phyloP scores from a whole-genome alignment of 148 eudicot species.

The Cornus suecica region DNA sequence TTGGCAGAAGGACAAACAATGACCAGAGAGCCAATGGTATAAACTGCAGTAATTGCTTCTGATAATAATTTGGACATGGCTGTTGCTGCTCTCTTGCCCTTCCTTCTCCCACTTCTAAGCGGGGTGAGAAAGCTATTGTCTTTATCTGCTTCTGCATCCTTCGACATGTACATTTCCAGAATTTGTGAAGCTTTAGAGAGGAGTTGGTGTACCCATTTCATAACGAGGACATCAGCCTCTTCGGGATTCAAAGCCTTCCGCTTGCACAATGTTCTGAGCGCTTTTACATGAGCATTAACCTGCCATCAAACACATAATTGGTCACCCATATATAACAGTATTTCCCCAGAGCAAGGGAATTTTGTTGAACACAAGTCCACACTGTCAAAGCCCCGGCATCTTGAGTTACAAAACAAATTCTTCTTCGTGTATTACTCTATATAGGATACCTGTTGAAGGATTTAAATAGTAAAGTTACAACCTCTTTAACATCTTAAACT shows the following conservation, averaged over 20 bases:
- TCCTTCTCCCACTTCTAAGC: conserved; percentile 31
- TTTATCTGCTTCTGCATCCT: conserved; percentile 42
- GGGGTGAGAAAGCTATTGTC: conserved; percentile 61
- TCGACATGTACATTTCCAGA: conserved; percentile 54
- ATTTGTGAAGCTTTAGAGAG: conserved; percentile 58
- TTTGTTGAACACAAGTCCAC: background rate
- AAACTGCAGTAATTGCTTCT: conserved; percentile 62
- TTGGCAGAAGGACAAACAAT: conserved; percentile 71
- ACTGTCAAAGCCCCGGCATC: background rate
- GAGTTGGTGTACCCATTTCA: conserved; percentile 61
- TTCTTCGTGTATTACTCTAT: background rate
- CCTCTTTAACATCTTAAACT: too few species aligned
- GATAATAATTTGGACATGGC: conserved; percentile 35
- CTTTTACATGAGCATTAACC: conserved; percentile 97
- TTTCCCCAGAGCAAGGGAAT: background rate
- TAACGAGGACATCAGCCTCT: conserved; percentile 76
- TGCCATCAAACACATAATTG: conserved; percentile 27
- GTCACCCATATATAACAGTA: background rate
- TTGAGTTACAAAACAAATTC: background rate
- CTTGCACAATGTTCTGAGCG: conserved; percentile 85
- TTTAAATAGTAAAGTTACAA: too few species aligned
- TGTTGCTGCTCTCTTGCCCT: conserved; percentile 35
- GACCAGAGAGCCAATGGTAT: conserved; percentile 86
- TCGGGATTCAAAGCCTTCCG: conserved; percentile 59
- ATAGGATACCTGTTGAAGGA: too few species aligned